Evolutionary conservation across 2,329 filamentous ascomycete genomes (phyloP).

Genomic region (Aspergillus nomiae): DNA sequence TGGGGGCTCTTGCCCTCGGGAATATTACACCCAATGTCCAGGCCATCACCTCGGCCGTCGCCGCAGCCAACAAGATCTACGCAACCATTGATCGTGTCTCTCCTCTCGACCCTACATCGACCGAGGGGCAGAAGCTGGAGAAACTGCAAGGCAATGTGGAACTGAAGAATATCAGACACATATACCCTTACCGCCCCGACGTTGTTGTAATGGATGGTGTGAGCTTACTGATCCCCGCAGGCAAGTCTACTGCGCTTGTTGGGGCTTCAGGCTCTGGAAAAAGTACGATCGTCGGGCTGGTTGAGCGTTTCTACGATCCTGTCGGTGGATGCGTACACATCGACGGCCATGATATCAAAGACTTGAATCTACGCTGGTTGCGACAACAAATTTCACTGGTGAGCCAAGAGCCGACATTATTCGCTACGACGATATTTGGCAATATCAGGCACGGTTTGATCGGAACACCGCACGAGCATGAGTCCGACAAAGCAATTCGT

Average conservation of each 20-base stretch:
- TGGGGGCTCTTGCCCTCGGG: background rate
- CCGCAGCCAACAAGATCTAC: background rate
- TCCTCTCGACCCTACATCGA: conserved; percentile 22
- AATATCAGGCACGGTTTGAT: conserved; percentile 65
- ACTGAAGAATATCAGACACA: background rate
- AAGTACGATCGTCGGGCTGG: conserved; percentile 80
- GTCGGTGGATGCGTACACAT: conserved; percentile 69
- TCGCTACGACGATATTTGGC: conserved; percentile 76
- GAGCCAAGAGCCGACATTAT: conserved; percentile 81
- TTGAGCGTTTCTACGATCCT: conserved; percentile 81
- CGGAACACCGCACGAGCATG: conserved; percentile 54
- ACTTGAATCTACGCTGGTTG: conserved; percentile 58
- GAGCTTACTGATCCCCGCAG: conserved; percentile 30
- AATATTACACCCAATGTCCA: background rate
- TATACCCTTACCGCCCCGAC: background rate
- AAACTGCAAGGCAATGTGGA: background rate
- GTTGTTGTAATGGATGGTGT: background rate
- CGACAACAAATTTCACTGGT: conserved; percentile 69
- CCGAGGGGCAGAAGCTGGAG: background rate
- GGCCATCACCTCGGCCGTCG: background rate
- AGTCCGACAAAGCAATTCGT: background rate
- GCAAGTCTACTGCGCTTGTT: conserved; percentile 82
- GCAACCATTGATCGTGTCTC: background rate
- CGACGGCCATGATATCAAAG: conserved; percentile 74
- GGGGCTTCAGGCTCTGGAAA: conserved; percentile 85